Conservation (phyloP, 257 asterid genomes). For the Jaltomata sinuosa region DNA sequence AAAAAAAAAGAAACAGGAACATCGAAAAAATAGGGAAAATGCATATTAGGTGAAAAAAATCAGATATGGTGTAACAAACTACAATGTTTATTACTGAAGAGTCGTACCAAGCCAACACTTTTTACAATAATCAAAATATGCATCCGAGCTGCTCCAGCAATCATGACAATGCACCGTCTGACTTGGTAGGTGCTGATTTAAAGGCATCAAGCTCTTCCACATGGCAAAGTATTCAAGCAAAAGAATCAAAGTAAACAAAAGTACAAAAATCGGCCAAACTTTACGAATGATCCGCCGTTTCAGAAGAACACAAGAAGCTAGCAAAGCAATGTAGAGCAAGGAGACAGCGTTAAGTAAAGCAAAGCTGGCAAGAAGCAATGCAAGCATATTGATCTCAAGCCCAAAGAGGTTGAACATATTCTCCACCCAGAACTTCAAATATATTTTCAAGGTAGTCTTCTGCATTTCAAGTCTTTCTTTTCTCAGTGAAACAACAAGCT, state of each 20-base stretch:
- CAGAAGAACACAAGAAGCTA: slow-evolving; percentile 80
- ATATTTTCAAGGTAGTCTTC: slow-evolving; percentile 69
- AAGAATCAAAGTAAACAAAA: slow-evolving; percentile 69
- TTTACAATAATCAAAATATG: slow-evolving; percentile 46
- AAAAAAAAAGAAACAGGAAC: neutral
- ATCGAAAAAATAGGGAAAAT: neutral
- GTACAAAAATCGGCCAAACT: slow-evolving; percentile 76
- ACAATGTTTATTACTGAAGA: slow-evolving; percentile 5
- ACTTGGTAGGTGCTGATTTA: slow-evolving; percentile 17
- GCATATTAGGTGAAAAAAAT: neutral
- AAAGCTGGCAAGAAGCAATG: slow-evolving; percentile 81
- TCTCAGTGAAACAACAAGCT: slow-evolving; percentile 51
- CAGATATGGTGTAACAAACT: neutral
- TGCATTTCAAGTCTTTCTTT: slow-evolving; percentile 92
- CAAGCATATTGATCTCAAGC: slow-evolving; percentile 94
- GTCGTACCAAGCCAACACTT: slow-evolving; percentile 92
- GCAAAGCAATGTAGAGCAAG: slow-evolving; percentile 63
- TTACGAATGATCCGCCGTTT: slow-evolving; percentile 65
- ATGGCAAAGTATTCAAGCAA: slow-evolving; percentile 69
- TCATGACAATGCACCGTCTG: slow-evolving; percentile 64
- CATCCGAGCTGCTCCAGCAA: slow-evolving; percentile 75
- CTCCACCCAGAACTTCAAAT: slow-evolving; percentile 92
- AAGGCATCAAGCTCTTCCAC: slow-evolving; percentile 71
- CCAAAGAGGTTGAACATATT: slow-evolving; percentile 96
- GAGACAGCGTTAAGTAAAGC: slow-evolving; percentile 84